Conservation (phyloP, 2,329 filamentous ascomycete species). For the Diaporthe nobilis region DNA sequence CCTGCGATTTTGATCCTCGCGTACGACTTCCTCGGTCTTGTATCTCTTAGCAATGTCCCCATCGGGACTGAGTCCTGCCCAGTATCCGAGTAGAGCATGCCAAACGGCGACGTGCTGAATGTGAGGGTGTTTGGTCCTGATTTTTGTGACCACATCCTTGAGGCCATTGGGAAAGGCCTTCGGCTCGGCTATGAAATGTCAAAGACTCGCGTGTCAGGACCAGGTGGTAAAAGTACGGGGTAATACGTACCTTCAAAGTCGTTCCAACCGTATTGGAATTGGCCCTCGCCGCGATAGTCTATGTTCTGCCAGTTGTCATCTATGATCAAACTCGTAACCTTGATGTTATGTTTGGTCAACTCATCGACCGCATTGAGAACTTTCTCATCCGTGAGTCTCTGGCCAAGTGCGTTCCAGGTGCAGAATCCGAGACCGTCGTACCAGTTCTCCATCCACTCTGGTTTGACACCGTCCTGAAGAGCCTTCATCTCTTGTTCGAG, state of each 20-base stretch:
- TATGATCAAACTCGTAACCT: slow-evolving; percentile 89
- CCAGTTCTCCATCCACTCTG: slow-evolving; percentile 86
- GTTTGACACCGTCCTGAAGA: slow-evolving; percentile 63
- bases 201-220: neutral
- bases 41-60: slow-evolving; percentile 84
- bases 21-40: slow-evolving; percentile 75
- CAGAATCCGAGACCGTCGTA: slow-evolving; percentile 95
- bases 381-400: slow-evolving; percentile 84
- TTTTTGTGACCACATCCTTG: slow-evolving; percentile 76
- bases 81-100: slow-evolving; percentile 91
- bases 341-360: slow-evolving; percentile 79
- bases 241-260: slow-evolving; percentile 75
- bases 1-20: slow-evolving; percentile 61
- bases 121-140: slow-evolving; percentile 77
- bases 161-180: slow-evolving; percentile 85
- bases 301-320: slow-evolving; percentile 97
- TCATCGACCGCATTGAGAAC: slow-evolving; percentile 81
- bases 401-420: slow-evolving; percentile 95
- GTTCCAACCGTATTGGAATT: slow-evolving; percentile 77
- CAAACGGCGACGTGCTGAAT: slow-evolving; percentile 92
- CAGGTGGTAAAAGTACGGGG: too few relatives aligned
- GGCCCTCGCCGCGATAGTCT: slow-evolving; percentile 63
- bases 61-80: slow-evolving; percentile 86
- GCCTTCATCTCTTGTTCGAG: slow-evolving; percentile 61
- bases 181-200: slow-evolving; percentile 70